These are phyloP conservation scores for Cladosporium sp. DNA, from an alignment of 2,329 filamentous ascomycete genomes.

Conservation along the genomic window DNA sequence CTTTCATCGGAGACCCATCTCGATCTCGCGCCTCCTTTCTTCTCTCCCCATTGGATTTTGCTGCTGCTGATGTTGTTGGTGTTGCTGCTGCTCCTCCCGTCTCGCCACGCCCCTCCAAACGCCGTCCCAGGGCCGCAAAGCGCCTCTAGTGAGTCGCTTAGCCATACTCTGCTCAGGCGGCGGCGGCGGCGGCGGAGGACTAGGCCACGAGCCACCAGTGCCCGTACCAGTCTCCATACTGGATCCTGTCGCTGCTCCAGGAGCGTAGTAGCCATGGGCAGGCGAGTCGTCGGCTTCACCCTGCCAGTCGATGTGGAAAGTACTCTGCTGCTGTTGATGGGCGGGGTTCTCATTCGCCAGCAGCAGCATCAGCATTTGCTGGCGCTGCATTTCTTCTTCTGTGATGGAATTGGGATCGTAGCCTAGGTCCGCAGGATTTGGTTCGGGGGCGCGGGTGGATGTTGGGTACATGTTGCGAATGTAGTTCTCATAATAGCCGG, in stretches of 20 bases:
- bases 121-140: conserved; percentile 35
- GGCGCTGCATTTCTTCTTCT: conserved; percentile 53
- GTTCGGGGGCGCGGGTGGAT: conserved; percentile 25
- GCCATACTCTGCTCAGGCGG: conserved; percentile 5
- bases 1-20: conserved; percentile 35
- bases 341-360: conserved; percentile 34
- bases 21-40: conserved; percentile 44
- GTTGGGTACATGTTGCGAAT: conserved; percentile 51
- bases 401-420: conserved; percentile 41
- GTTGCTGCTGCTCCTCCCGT: conserved; percentile 19
- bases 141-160: conserved; percentile 10
- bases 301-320: conserved; percentile 26
- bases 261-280: conserved; percentile 33
- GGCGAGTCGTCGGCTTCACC: conserved; percentile 14
- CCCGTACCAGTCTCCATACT: conserved; percentile 5
- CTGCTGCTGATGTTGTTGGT: conserved; percentile 32
- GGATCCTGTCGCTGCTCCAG: conserved; percentile 16
- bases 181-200: not conserved
- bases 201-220: conserved; percentile 25
- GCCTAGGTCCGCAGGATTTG: conserved; percentile 23
- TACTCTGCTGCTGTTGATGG: conserved; percentile 31
- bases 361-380: conserved; percentile 54
- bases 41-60: conserved; percentile 39
- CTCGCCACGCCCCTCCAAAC: conserved; percentile 31
- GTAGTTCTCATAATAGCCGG: conserved; percentile 48